Evolutionary conservation across 106 monocot species (phyloP).

Genomic region (Allium fistulosum): DNA sequence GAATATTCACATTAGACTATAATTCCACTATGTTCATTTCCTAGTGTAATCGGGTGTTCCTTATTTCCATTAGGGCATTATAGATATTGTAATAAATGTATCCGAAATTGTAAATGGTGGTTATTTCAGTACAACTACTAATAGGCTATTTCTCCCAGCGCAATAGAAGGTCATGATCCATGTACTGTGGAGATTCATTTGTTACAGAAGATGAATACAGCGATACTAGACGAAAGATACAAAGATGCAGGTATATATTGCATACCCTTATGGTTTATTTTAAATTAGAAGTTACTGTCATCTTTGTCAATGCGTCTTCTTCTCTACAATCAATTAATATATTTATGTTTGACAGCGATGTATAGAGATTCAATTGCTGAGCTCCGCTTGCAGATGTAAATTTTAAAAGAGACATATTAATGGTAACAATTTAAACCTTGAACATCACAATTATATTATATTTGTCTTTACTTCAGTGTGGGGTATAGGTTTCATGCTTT

Average conservation of each 20-base stretch:
- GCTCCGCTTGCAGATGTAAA: constrained; percentile 12
- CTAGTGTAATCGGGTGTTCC: no score
- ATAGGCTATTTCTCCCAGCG: constrained; percentile 22
- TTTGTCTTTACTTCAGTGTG: no score
- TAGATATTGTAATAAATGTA: no score
- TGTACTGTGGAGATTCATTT: constrained; percentile 51
- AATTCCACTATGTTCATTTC: no score
- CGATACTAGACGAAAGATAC: constrained; percentile 52
- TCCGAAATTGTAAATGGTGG: not conserved
- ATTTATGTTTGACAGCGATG: constrained; percentile 18
- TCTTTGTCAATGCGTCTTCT: not conserved
- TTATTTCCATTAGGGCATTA: no score
- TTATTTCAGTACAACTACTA: not conserved
- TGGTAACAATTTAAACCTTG: not conserved
- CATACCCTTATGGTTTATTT: not conserved
- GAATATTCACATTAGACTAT: no score
- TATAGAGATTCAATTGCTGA: constrained; percentile 33
- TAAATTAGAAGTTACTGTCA: not conserved
- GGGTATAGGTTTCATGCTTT: no score
- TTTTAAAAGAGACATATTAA: constrained; percentile 9
- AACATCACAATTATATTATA: no score
- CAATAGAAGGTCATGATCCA: constrained; percentile 46
- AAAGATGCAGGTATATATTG: constrained; percentile 43
- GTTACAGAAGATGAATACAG: constrained; percentile 36
- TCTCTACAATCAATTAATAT: not conserved